Evolutionary conservation across 2,329 filamentous ascomycete species (phyloP), one percentile per base, ranked within the genome.

Genomic region (Zasmidium cellare): DNA sequence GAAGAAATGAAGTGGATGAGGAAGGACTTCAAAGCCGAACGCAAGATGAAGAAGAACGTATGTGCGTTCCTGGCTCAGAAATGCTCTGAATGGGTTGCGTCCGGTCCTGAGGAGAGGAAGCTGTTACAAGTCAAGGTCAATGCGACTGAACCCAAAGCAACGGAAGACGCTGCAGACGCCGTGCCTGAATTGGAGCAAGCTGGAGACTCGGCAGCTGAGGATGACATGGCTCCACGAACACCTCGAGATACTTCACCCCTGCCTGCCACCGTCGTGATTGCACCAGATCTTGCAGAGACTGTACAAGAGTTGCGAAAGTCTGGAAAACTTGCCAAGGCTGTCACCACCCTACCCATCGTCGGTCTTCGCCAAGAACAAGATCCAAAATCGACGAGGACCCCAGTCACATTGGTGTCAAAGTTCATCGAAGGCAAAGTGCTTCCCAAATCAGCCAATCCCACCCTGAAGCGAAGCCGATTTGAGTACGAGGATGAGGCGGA

Each of bases 1-100:
- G 84, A 92, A 65, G 92, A 99, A 77, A 91, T 93, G 84, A 96
- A 92, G 73, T 97, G 93, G 93, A 96, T 99, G 91, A 86, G 92
- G 51, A 97, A 92, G 1, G 94, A 99, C 74, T 97, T 97, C 69
- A 84, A 89, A 52, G 91, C 97, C 74, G 94, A 97, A 73, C 82
- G 91, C 44, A 96, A 96, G 72, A 96, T 92, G 92, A 97, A 97
- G 76, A 87, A 86, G 70, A 84, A 89, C 2, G 84, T 88, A 35
- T 92, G 92, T 3, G 88, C 87, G 58, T 91, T 87, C 57, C 80
- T 96, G 59, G 94, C 92, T 1, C 80, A 87, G 67, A 90, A 88
- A 67, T 97, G 93, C 73, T 90, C 88, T 0, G 87, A 93, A 65
- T 99, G 91, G 84, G 83, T 91, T 38, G 81, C 83, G 20, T 84